Percentiles rank a stretch among this genome's conserved stretches.
phyloP scores from a whole-genome alignment of 2,329 filamentous ascomycete species.

The Colletotrichum viniferum region DNA sequence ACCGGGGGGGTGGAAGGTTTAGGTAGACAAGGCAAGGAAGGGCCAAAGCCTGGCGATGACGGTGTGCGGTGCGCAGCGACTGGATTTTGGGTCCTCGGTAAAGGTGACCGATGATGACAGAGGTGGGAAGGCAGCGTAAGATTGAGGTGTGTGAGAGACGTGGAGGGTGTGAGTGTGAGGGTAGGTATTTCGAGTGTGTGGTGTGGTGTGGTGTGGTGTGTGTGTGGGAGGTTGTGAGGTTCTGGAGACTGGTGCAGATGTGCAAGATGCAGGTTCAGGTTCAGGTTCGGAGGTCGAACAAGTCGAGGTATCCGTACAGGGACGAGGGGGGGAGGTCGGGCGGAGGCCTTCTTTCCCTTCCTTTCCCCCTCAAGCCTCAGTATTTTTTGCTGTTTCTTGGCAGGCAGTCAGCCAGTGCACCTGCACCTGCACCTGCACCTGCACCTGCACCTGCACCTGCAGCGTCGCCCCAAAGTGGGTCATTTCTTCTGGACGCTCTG shows the following conservation, averaged over 20 bases:
- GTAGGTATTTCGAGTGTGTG: background rate
- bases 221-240: background rate
- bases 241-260: background rate
- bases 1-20: constrained; percentile 11
- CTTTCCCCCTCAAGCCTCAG: background rate
- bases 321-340: background rate
- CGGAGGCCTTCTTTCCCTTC: background rate
- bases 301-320: background rate
- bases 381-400: background rate
- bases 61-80: background rate
- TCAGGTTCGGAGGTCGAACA: background rate
- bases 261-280: background rate
- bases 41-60: constrained; percentile 10
- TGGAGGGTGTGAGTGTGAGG: background rate
- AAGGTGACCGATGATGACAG: constrained; percentile 13
- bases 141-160: background rate
- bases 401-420: too few species aligned
- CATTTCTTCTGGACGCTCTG: background rate
- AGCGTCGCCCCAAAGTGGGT: background rate
- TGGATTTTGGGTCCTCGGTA: background rate
- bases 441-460: background rate
- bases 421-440: background rate
- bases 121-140: background rate
- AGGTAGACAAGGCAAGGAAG: background rate
- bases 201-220: too few species aligned